Evolutionary conservation across 148 eudicot genomes (phyloP), one percentile per base, ranked within the genome.

Genomic region (Spergularia marina): DNA sequence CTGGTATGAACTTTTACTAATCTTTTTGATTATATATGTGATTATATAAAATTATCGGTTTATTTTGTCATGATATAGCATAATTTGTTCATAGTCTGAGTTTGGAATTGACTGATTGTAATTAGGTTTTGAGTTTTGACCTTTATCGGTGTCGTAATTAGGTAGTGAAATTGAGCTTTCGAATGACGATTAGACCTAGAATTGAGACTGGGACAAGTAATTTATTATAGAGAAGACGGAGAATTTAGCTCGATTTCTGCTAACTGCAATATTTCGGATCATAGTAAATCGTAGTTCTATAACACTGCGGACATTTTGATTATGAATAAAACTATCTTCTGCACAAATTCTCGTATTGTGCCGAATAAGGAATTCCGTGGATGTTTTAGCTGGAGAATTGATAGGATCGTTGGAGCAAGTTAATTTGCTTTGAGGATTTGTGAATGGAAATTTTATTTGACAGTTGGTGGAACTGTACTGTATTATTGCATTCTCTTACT

Each of bases 1-100:
- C 56, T 47, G 85, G 87, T 85, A 54, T 59, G 71, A 15, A 54
- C 53, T 21, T 11, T 56, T 60, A 20, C 65, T 47, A 13, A 23
- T 51, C 65, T 18, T 54, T 14, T 25, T 21, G 39, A 7, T 57
- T 40, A 49, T 73, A 21, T 58, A 36, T 51, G 39, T 67, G 13
- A 40, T 15, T 47, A 34, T 51, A 16, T 36, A 17, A 47, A 3
- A 3, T 12, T 58, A 3, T 57, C 18, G 56, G 73, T 25, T 18
- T 47, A 39, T 53, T 71, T 51, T 51, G 56, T 25, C 34, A 68
- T 51, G 23, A 30, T 30, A 30, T 30, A 30, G 36, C 36, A 3
- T 44, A 44, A 25, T 4, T 40, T 65, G 20, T 64, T 64, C 49
- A 36, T 36, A 16, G 68, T 30, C 49, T 23, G 52, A 65, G 12